These are phyloP conservation scores for Plasmodium adleri DNA, from an alignment of 169 alveolate genomes.

Conservation along the genomic window DNA sequence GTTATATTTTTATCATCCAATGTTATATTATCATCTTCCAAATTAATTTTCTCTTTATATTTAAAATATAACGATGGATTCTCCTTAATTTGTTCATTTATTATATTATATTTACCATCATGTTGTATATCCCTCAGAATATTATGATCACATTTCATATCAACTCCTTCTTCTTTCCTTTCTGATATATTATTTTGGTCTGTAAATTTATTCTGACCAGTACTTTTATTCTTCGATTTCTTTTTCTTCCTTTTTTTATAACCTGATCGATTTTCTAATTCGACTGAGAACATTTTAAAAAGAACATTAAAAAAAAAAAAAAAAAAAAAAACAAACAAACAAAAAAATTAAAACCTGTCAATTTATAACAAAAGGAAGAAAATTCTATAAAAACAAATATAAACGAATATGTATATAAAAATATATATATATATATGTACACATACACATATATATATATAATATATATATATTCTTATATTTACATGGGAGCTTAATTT, in stretches of 20 bases:
- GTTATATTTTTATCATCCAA: too few species aligned
- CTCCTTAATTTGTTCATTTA: neutral
- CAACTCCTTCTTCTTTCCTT: neutral
- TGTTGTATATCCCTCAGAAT: neutral
- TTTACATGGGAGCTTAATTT: too few species aligned
- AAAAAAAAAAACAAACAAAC: neutral
- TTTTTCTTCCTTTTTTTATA: conserved; percentile 13
- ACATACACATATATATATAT: too few species aligned
- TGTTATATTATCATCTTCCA: neutral
- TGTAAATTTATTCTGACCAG: conserved; percentile 2
- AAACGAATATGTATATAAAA: too few species aligned
- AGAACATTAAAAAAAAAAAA: neutral
- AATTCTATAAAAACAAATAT: too few species aligned
- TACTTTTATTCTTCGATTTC: conserved; percentile 3
- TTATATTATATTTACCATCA: neutral
- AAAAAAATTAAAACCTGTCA: too few species aligned
- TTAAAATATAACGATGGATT: neutral
- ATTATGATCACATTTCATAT: neutral
- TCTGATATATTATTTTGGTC: neutral
- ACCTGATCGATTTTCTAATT: conserved; percentile 27
- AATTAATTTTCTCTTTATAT: neutral
- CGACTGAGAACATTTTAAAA: conserved; percentile 29
- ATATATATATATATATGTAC: too few species aligned
- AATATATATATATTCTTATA: too few species aligned
- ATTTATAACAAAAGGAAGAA: too few species aligned